Base-by-base conservation (phyloP, 345 rosid genomes). In the Acer campestre region DNA sequence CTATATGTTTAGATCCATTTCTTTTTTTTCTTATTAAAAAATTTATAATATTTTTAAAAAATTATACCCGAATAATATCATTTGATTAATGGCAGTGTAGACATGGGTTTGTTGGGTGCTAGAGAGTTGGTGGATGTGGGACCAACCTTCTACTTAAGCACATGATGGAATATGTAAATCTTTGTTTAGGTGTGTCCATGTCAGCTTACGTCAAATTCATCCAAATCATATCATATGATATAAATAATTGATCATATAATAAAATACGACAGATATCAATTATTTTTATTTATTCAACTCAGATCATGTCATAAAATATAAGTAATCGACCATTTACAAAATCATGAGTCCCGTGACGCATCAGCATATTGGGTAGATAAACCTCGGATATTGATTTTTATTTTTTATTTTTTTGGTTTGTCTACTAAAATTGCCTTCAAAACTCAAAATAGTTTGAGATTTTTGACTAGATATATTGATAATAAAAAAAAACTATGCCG, bases 81-180 rank as follows among this genome's bases (percentile, higher is more conserved):
- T 61, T 0, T 0, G 13, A 0, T 49, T 0, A 10, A 25, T 31
- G 1, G 13, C 18, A 17, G 61, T 25, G 8, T 14, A 27, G 46
- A 27, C 46, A 7, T 0, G n/a, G 42, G n/a, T 29, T 48, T 1
- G 77, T 35, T 49, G 64, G 58, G n/a, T 6, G 38, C 31, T n/a
- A 1, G 10, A 2, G 76, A 42, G 81, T 80, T 0, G 82, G 83
- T 80, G 67, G 61, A 31, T 4, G 74, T 46, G 74, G 77, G 77
- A 0, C 75, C 68, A 29, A 16, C 4, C 0, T 20, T 38, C 61
- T 18, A 20, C 18, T 51, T 49, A 13, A 27, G 55, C 35, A 22
- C 22, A 68, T 5, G 35, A 63, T n/a, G 27, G 3, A 49, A 49
- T 49, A 49, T 49, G 2, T 42, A 42, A 2, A 40, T 40, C 44